A percentile compares a stretch with the other conserved stretches of the same genome.
Conservation (phyloP, 371 early-diverging fungal species). For the Saksenaea oblongispora region DNA sequence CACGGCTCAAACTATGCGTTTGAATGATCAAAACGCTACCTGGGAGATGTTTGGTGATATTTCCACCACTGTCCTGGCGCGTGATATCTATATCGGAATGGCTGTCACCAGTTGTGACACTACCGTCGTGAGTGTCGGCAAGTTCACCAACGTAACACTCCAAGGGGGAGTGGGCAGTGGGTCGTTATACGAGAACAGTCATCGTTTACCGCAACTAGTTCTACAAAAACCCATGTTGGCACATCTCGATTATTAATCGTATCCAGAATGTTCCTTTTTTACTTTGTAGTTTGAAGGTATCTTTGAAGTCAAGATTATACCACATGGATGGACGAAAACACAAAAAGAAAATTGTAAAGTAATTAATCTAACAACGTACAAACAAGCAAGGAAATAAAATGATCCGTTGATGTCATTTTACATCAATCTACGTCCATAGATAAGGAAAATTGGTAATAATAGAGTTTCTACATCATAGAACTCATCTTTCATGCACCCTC, state of each 20-base stretch:
- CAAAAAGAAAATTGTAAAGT: background rate
- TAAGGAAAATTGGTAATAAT: too few species aligned
- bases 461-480: background rate
- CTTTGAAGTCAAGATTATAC: background rate
- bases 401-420: too few species aligned
- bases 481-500: background rate
- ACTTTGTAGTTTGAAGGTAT: background rate
- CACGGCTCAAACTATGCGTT: constrained; percentile 13
- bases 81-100: constrained; percentile 42
- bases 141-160: constrained; percentile 43
- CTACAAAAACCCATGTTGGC: background rate
- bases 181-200: background rate
- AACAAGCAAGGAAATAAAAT: background rate
- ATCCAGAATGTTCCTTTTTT: background rate
- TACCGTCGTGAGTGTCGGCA: constrained; percentile 45
- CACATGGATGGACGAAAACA: background rate
- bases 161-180: constrained; percentile 32
- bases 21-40: background rate
- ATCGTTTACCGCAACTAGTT: background rate
- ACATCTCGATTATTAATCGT: background rate
- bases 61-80: constrained; percentile 25
- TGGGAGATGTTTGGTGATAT: constrained; percentile 36
- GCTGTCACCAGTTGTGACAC: constrained; percentile 51
- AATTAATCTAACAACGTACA: background rate
- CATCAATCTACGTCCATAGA: too few species aligned